Evolutionary conservation across 495 filamentous ascomycete genomes (phyloP).

Genomic region (Lophium mytilinum): DNA sequence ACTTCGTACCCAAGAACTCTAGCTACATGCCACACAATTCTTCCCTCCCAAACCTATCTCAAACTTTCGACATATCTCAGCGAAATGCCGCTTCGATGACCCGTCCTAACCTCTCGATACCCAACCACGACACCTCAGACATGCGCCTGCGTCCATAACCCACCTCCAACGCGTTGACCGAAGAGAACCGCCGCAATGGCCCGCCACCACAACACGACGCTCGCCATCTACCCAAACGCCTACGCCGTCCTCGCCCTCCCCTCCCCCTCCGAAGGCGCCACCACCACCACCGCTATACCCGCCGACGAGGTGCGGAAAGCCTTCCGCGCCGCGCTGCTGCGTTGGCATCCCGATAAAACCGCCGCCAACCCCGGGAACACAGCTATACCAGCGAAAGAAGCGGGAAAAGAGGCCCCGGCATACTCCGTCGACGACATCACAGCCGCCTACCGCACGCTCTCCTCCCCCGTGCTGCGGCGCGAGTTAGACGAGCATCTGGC

Average conservation of each 20-base stretch:
- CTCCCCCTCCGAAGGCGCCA: background rate
- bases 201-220: background rate
- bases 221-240: background rate
- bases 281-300: background rate
- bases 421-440: conserved; percentile 16
- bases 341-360: conserved; percentile 15
- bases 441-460: conserved; percentile 2
- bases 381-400: no score
- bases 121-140: no score
- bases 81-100: no score
- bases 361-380: no score
- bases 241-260: conserved; percentile 13
- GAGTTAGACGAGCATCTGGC: background rate
- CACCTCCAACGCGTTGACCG: no score
- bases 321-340: conserved; percentile 9
- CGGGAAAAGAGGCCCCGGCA: background rate
- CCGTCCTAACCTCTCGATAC: no score
- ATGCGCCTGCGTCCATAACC: no score
- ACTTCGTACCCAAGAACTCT: no score
- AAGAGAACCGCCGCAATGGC: background rate
- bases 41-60: no score
- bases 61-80: no score
- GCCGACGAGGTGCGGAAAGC: background rate
- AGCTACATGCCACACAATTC: no score
- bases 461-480: background rate